These are phyloP conservation scores for Luffa aegyptiaca DNA, from an alignment of 306 rosid species.

Conservation along the genomic window DNA sequence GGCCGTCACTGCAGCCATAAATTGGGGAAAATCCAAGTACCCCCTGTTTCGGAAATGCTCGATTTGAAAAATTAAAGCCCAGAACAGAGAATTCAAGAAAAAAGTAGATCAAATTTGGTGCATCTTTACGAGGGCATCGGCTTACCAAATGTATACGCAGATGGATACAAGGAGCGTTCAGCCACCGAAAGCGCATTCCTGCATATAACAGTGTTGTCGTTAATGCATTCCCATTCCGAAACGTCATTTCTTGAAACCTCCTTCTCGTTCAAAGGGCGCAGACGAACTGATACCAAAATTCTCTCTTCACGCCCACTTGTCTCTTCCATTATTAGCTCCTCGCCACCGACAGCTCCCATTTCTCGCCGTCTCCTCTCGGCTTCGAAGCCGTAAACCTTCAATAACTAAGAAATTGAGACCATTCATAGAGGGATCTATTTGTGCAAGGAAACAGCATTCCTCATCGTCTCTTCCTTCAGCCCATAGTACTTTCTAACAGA, in stretches of 20 bases:
- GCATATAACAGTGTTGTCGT: conserved; percentile 64
- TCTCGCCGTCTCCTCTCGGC: conserved; percentile 16
- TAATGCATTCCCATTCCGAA: conserved; percentile 94
- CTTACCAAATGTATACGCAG: conserved; percentile 89
- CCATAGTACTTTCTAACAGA: conserved; percentile 11
- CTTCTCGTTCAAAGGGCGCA: conserved; percentile 78
- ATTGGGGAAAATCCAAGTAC: background rate
- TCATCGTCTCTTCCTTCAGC: conserved; percentile 20
- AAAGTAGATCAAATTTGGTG: background rate
- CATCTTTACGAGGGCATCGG: conserved; percentile 5
- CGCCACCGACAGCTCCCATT: conserved; percentile 71
- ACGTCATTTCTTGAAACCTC: conserved; percentile 61
- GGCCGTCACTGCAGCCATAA: background rate
- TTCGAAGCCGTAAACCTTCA: conserved; percentile 22
- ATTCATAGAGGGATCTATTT: conserved; percentile 20
- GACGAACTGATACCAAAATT: conserved; percentile 76
- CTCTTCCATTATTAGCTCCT: conserved; percentile 38
- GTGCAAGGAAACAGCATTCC: conserved; percentile 10
- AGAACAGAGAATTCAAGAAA: background rate
- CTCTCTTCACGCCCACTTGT: conserved; percentile 39
- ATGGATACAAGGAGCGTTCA: conserved; percentile 91
- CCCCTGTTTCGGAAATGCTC: background rate
- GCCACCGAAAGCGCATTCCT: conserved; percentile 80
- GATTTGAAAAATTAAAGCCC: background rate
- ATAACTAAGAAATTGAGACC: conserved; percentile 16